Base-by-base conservation (phyloP, 495 filamentous ascomycete genomes). In the Penicillium subrubescens region DNA sequence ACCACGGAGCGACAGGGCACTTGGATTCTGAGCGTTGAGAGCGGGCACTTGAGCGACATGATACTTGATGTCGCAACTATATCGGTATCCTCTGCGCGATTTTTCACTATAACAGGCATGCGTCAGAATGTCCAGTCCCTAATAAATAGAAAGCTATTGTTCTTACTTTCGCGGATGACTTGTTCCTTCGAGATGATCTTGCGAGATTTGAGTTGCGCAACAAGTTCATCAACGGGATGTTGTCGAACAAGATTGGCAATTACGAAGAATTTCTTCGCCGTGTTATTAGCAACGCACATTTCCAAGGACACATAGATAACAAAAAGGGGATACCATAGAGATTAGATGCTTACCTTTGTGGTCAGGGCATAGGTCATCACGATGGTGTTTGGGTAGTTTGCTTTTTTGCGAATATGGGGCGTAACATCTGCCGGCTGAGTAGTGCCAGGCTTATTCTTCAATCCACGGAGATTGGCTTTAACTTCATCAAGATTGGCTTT, bases 381-480 rank as follows among this genome's bases (percentile, higher is more conserved):
- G 59, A 99, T 78, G 35, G 81, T 85, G 71, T 99, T 98, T 8
- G 79, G 74, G 70, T 94, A 96, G 35, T 82, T 82, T 15, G 86
- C 60, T 58, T 85, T 88, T 39, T 89, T 86, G 23, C 92, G 90
- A 23, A 96, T 77, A 63, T 86, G 83, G 63, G 81, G 80, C 15
- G 95, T 98, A 48, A 99, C 89, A 76, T 99, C 95, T 19, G 90
- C 93, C 8, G 95, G 95, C 58, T 90, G 86, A 34, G 95, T 97
- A 33, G 95, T 94, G 27, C 95, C 95, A 10, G 95, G 90, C 71
- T 93, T 94, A 73, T 96, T 97, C 75, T 99, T 99, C 57, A 99
- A 77, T 3, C 95, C 95, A 62, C 94, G 90, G 54, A 95, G 83
- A 70, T 97, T 98, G 14, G 89, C 87, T 70, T 95, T 96, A 62